phyloP scores from a whole-genome alignment of 495 filamentous ascomycete species.

The Penicillium daleae region DNA sequence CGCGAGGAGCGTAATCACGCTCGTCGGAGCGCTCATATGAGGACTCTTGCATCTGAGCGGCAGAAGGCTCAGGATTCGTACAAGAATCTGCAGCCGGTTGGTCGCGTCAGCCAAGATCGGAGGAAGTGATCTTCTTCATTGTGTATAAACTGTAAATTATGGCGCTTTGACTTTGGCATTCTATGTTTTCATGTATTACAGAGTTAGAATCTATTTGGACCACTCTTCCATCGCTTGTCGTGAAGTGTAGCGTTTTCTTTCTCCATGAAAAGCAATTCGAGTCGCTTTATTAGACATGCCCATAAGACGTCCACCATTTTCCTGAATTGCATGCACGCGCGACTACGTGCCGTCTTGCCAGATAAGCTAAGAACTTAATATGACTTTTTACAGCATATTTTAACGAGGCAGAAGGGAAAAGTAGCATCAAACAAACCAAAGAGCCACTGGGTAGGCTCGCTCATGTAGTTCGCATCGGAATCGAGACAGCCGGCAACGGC shows the following conservation, averaged over 20 bases:
- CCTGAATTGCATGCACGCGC: neutral
- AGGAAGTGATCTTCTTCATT: conserved; percentile 22
- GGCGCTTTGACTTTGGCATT: conserved; percentile 28
- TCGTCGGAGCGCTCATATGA: conserved; percentile 23
- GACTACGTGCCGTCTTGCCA: no score
- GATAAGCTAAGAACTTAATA: neutral
- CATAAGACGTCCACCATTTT: no score
- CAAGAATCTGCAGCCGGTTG: conserved; percentile 17
- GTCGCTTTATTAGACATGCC: no score
- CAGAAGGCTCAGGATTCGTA: conserved; percentile 24
- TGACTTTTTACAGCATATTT: neutral
- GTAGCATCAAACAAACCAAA: neutral
- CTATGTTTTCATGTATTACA: conserved; percentile 25
- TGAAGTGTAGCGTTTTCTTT: neutral
- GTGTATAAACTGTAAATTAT: conserved; percentile 38
- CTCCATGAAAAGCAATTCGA: no score
- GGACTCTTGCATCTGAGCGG: conserved; percentile 17
- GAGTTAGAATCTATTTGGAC: conserved; percentile 15
- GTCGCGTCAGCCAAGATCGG: conserved; percentile 6
- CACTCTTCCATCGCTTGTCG: conserved; percentile 7
- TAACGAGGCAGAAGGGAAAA: neutral
- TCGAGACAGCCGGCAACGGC: conserved; percentile 39
- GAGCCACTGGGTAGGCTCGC: no score
- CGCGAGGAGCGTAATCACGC: conserved; percentile 31
- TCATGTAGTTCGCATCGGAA: conserved; percentile 41